Base-by-base conservation (phyloP, 306 rosid species). In the Benincasa hispida region DNA sequence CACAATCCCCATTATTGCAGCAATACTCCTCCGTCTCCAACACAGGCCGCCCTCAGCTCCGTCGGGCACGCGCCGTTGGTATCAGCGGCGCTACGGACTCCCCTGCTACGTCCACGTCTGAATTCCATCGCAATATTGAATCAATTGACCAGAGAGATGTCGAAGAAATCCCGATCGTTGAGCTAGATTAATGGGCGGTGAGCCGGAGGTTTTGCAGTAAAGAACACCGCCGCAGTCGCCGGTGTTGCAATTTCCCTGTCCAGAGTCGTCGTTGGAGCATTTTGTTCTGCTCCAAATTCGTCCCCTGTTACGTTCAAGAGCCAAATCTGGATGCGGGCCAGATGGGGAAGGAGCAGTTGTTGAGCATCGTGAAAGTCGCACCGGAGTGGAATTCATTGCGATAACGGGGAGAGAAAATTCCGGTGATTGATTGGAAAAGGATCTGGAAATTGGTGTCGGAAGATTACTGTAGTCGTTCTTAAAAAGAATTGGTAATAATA, bases 201-300 rank as follows among this genome's bases (percentile, higher is more conserved):
- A 0, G 4, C 93, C 96, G 45, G 15, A 61, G 1, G 75, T 80
- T 19, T 54, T 9, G 76, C 96, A 90, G 8, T 41, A 28, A 0
- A 88, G 83, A 1, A 72, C 57, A 0, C 87, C 86, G 0, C 79
- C 81, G 7, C 96, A 92, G 45, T 90, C 97, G 4, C 96, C 96
- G 0, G 96, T 90, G 19, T 55, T 19, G 42, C 97, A 92, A 1
- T 13, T 78, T 9, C 92, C 92, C 1, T 24, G 73, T 2, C 92
- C 92, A 0, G 69, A 34, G 1, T 45, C 41, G 37, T 89, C 86
- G 28, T 88, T 88, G 53, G 66, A 80, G 84, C 97, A 91, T 13
- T 80, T 79, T 22, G 97, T 92, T 41, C 93, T 88, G 0, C 87
- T 89, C 96, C 97, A 92, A 3, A 92, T 82, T 53, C 91, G 85